Percentiles rank a stretch among this genome's conserved stretches.
phyloP scores from a whole-genome alignment of 2,329 filamentous ascomycete genomes.

The Beauveria asiatica region DNA sequence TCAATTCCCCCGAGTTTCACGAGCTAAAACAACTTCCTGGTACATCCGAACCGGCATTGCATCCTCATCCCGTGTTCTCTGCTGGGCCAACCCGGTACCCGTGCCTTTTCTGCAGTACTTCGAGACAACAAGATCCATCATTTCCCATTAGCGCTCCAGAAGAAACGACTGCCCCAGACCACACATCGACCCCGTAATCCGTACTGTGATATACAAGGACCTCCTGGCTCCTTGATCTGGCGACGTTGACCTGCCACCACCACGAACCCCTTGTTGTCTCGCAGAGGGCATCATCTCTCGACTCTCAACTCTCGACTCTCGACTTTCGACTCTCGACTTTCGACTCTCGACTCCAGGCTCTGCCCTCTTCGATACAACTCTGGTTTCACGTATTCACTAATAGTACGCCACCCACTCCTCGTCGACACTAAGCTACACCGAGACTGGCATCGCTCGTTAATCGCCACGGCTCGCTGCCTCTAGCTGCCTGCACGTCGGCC shows the following conservation, averaged over 20 bases:
- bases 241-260: constrained; percentile 1
- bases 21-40: neutral
- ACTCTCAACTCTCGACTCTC: neutral
- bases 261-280: neutral
- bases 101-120: neutral
- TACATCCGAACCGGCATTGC: neutral
- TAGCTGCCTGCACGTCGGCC: neutral
- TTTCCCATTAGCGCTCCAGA: neutral
- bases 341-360: neutral
- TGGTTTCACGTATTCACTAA: neutral
- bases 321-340: neutral
- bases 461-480: neutral
- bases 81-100: neutral
- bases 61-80: neutral
- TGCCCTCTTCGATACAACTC: no score
- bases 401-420: neutral
- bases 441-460: neutral
- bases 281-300: neutral
- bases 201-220: constrained; percentile 1
- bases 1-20: neutral
- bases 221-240: constrained; percentile 6
- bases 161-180: no score
- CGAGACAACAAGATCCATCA: neutral
- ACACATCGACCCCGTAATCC: neutral
- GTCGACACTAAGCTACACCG: neutral